Conservation (phyloP, 23 red algal genomes). For the Gracilariopsis chorda region DNA sequence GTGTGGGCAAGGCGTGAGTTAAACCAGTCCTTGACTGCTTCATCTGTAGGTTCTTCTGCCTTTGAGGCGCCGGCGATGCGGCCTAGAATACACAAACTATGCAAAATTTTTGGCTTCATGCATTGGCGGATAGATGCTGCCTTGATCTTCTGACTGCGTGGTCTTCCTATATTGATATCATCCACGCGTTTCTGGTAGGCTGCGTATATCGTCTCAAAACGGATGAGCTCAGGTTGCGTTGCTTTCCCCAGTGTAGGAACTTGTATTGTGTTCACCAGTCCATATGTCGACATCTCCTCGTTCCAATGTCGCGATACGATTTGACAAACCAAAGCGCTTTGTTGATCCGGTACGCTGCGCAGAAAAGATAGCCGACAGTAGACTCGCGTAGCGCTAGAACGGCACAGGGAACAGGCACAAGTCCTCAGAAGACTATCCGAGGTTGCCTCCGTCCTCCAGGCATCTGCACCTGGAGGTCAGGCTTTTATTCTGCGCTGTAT, state of each 20-base stretch:
- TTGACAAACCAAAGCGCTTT: too few species aligned
- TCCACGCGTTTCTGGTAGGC: not conserved
- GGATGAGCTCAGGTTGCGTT: not conserved
- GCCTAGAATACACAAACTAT: not conserved
- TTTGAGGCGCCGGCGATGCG: not conserved
- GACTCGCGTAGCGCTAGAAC: too few species aligned
- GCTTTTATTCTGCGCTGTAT: too few species aligned
- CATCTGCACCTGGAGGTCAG: too few species aligned
- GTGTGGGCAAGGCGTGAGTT: not conserved
- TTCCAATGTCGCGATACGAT: not conserved
- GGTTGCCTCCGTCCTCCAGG: too few species aligned
- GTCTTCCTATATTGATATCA: not conserved
- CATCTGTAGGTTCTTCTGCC: not conserved
- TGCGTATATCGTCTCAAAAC: not conserved
- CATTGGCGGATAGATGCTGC: not conserved
- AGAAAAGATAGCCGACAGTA: too few species aligned
- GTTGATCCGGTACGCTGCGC: too few species aligned
- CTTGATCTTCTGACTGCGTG: not conserved
- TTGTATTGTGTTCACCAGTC: not conserved
- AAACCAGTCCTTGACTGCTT: conserved; percentile 6
- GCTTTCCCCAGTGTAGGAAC: not conserved
- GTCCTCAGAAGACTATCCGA: too few species aligned
- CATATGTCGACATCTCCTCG: too few species aligned
- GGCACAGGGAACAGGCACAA: too few species aligned
- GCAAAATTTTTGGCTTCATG: not conserved